Conservation (phyloP, 495 filamentous ascomycete genomes). For the Podospora sp. region DNA sequence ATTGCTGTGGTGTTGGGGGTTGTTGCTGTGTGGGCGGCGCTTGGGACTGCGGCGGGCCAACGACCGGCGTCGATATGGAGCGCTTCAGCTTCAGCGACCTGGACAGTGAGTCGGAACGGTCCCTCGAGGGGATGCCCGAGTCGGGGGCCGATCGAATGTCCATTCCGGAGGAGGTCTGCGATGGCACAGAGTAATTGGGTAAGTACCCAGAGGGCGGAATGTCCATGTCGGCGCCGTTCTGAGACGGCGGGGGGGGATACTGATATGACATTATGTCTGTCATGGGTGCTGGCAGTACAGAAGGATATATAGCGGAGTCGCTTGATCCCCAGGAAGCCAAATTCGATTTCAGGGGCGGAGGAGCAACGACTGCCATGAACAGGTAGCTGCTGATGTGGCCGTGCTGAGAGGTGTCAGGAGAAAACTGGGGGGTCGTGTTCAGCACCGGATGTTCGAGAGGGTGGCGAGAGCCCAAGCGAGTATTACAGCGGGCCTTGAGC, state of each 20-base stretch:
- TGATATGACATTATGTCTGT: conserved; percentile 57
- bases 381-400: conserved; percentile 24
- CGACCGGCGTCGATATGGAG: conserved; percentile 68
- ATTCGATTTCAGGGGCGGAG: conserved; percentile 36
- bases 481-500: conserved; percentile 33
- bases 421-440: conserved; percentile 24
- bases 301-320: conserved; percentile 37
- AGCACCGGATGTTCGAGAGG: conserved; percentile 23
- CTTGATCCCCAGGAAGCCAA: conserved; percentile 36
- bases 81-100: conserved; percentile 57
- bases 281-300: conserved; percentile 41
- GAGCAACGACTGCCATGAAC: conserved; percentile 43
- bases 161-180: conserved; percentile 44
- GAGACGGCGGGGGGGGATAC: conserved; percentile 50
- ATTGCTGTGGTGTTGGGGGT: conserved; percentile 27
- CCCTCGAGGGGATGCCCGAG: conserved; percentile 34
- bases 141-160: conserved; percentile 44
- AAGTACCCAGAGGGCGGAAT: conserved; percentile 45
- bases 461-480: conserved; percentile 26
- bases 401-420: conserved; percentile 23
- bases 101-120: conserved; percentile 42
- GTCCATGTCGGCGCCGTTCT: conserved; percentile 49
- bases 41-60: conserved; percentile 53
- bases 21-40: conserved; percentile 34
- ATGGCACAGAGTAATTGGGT: conserved; percentile 40